Conservation (phyloP, 192 early-diverging fungal species). For the Mortierella alpina region DNA sequence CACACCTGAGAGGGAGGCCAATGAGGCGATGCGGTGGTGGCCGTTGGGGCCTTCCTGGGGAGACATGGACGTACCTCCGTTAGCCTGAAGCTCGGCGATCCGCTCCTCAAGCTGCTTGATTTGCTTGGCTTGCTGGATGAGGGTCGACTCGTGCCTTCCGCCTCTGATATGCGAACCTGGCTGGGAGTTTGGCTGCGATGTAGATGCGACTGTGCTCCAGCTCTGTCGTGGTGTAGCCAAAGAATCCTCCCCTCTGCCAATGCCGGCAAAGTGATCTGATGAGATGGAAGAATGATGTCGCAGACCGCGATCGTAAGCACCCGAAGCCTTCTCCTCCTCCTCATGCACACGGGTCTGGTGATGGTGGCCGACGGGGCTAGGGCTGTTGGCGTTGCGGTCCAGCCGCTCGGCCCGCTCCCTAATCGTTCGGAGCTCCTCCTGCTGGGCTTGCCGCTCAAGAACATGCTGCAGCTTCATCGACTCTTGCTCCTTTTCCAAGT, state of each 20-base stretch:
- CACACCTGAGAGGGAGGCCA: conserved; percentile 2
- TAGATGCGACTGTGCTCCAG: conserved; percentile 34
- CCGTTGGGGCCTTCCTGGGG: conserved; percentile 11
- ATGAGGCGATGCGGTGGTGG: conserved; percentile 9
- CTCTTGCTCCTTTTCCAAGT: conserved; percentile 41
- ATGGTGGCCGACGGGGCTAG: conserved; percentile 18
- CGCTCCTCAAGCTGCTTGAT: conserved; percentile 53
- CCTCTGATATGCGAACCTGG: neutral
- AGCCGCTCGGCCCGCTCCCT: conserved; percentile 47
- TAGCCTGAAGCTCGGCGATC: conserved; percentile 46
- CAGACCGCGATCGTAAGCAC: conserved; percentile 23
- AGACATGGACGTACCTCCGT: conserved; percentile 15
- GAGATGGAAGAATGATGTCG: conserved; percentile 33
- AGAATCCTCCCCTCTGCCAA: conserved; percentile 24
- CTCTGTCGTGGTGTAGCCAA: conserved; percentile 47
- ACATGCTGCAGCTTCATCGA: conserved; percentile 39
- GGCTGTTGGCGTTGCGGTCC: conserved; percentile 38
- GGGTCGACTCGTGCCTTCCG: conserved; percentile 45
- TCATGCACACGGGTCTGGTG: neutral
- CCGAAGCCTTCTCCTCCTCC: neutral
- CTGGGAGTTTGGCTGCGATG: neutral
- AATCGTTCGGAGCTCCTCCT: conserved; percentile 27
- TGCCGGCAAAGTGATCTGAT: conserved; percentile 9
- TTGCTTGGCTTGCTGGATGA: conserved; percentile 44
- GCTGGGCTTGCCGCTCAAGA: conserved; percentile 27